A percentile compares a stretch with the other conserved stretches of the same genome.
Conservation (phyloP, 305 asterid genomes). For the Solanum hybrid region DNA sequence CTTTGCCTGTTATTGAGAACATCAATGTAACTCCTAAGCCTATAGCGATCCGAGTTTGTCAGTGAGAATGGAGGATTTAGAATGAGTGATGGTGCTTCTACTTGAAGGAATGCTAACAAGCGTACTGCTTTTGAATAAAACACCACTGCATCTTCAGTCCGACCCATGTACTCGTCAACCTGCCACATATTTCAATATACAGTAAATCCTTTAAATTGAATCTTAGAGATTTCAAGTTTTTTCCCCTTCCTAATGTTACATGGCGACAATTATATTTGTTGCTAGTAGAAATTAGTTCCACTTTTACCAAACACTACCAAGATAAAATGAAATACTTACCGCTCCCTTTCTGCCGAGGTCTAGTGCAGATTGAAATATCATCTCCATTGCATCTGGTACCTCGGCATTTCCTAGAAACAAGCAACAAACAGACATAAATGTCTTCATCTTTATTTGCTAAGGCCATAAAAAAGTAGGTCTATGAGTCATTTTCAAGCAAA, state of each 20-base stretch:
- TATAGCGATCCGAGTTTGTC: conserved; percentile 57
- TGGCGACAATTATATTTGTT: neutral
- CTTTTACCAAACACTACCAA: neutral
- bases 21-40: conserved; percentile 60
- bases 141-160: conserved; percentile 38
- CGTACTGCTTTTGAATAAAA: conserved; percentile 64
- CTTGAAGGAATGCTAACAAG: conserved; percentile 49
- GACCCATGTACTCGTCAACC: conserved; percentile 84
- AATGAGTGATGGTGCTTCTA: conserved; percentile 75
- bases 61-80: conserved; percentile 86
- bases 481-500: neutral
- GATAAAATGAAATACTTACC: conserved; percentile 38
- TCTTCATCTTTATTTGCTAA: neutral
- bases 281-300: neutral
- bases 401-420: conserved; percentile 55
- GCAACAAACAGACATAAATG: neutral
- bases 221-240: neutral
- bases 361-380: conserved; percentile 77
- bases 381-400: conserved; percentile 97
- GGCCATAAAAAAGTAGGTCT: neutral
- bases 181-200: conserved; percentile 17
- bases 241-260: neutral
- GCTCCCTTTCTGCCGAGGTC: conserved; percentile 69
- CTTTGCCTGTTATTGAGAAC: conserved; percentile 53
- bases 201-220: neutral